Percentiles rank a stretch among this genome's conserved stretches.
phyloP scores from a whole-genome alignment of 2,329 filamentous ascomycete genomes.

The Hirsutella rhossiliensis region DNA sequence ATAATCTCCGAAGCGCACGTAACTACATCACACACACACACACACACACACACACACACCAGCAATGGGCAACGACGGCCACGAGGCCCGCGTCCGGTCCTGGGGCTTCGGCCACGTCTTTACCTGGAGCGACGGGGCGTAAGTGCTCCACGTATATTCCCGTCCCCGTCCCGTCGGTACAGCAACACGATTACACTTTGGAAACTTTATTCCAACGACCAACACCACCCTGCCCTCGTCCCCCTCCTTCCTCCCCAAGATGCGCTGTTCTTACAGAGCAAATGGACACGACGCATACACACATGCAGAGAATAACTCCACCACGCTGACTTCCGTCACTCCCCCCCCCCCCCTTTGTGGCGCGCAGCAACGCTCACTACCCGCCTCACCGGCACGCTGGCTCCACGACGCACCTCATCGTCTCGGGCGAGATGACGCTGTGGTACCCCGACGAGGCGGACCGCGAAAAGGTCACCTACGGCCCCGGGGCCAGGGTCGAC shows the following conservation, averaged over 20 bases:
- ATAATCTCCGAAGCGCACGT: too few relatives aligned
- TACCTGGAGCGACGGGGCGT: conserved; percentile 62
- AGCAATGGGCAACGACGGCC: conserved; percentile 16
- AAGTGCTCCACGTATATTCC: conserved; percentile 22
- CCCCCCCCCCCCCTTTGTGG: too few relatives aligned
- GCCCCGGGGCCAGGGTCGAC: conserved; percentile 50
- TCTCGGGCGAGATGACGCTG: conserved; percentile 52
- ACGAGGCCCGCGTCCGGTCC: conserved; percentile 48
- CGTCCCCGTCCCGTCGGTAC: too few relatives aligned
- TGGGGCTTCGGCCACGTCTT: conserved; percentile 62
- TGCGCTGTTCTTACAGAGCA: too few relatives aligned
- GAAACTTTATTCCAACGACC: too few relatives aligned
- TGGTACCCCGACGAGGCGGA: conserved; percentile 48
- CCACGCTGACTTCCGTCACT: neutral
- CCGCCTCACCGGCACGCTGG: conserved; percentile 52
- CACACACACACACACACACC: neutral
- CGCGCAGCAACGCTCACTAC: conserved; percentile 51
- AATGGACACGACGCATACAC: too few relatives aligned
- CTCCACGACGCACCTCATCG: conserved; percentile 58
- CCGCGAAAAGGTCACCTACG: conserved; percentile 44
- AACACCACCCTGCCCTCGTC: too few relatives aligned
- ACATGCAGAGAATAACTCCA: too few relatives aligned
- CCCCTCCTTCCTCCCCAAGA: too few relatives aligned
- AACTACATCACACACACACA: too few relatives aligned
- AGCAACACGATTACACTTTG: too few relatives aligned